A percentile compares a stretch with the other conserved stretches of the same genome.
These are phyloP conservation scores for Coffea humblotiana DNA, from an alignment of 305 asterid species.

Conservation along the genomic window DNA sequence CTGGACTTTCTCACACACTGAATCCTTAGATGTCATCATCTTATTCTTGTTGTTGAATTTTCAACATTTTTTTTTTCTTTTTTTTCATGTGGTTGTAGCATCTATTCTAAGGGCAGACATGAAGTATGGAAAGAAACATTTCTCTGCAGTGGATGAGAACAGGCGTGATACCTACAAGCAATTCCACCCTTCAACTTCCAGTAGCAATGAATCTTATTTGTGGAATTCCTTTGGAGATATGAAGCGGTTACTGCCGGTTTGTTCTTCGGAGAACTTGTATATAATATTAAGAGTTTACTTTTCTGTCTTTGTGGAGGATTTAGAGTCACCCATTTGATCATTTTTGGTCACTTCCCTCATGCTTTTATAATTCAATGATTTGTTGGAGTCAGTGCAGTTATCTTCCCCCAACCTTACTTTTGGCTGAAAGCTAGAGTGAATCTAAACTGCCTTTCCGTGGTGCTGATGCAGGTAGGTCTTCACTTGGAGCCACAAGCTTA, in stretches of 20 bases:
- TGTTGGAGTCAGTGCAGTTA: not conserved
- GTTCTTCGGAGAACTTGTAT: slow-evolving; percentile 21
- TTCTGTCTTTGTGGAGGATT: not conserved
- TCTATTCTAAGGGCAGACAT: slow-evolving; percentile 84
- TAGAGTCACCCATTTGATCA: not conserved
- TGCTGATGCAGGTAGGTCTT: slow-evolving; percentile 59
- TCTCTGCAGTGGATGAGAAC: slow-evolving; percentile 62
- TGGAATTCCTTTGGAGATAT: slow-evolving; percentile 46
- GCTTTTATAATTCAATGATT: not conserved
- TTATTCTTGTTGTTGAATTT: slow-evolving; percentile 4
- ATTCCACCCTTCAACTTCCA: slow-evolving; percentile 40
- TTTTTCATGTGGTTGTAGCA: slow-evolving; percentile 48
- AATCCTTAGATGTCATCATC: not conserved
- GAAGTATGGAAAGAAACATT: slow-evolving; percentile 86
- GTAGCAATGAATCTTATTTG: slow-evolving; percentile 39
- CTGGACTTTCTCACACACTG: slow-evolving; percentile 12
- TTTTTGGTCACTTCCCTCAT: not conserved
- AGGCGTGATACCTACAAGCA: slow-evolving; percentile 78
- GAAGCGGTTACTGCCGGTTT: slow-evolving; percentile 74
- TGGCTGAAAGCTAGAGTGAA: not conserved
- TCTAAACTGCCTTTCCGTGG: not conserved
- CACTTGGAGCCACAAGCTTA: slow-evolving; percentile 61
- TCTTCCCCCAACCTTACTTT: not conserved
- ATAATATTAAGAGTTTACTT: not conserved
- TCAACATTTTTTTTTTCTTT: slow-evolving; percentile 10